Percentiles rank a stretch among this genome's conserved stretches.
phyloP scores from a whole-genome alignment of 73 alveolate genomes.

The Tetrahymena elliotti region DNA sequence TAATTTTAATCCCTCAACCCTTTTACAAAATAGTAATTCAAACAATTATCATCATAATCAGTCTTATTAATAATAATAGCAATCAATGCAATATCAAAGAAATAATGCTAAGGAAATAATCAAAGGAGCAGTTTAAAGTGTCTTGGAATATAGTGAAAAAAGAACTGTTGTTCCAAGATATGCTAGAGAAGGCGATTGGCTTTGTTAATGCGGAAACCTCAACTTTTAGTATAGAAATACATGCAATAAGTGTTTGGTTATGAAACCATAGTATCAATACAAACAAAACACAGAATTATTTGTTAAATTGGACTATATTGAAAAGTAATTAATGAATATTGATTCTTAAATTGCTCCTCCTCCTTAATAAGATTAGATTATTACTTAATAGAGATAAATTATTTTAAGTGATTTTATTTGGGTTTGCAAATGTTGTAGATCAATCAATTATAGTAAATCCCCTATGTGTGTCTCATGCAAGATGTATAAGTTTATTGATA shows the following conservation, averaged over 20 bases:
- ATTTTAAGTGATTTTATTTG: neutral
- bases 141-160: neutral
- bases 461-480: neutral
- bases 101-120: neutral
- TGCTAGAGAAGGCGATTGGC: neutral
- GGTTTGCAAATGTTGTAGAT: neutral
- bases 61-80: neutral
- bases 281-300: neutral
- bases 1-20: neutral
- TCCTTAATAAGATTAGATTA: neutral
- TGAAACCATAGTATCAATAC: neutral
- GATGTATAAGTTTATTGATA: neutral
- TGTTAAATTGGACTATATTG: neutral
- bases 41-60: neutral
- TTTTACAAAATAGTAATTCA: neutral
- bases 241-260: neutral
- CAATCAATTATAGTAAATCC: neutral
- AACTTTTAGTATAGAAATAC: neutral
- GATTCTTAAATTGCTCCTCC: neutral
- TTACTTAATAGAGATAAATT: neutral
- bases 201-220: neutral
- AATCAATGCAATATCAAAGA: neutral
- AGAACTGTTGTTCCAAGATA: neutral
- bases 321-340: neutral
- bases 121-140: neutral